Evolutionary conservation across 1,139 yeast genomes (phyloP).

Genomic region (Yamadazyma sp.): DNA sequence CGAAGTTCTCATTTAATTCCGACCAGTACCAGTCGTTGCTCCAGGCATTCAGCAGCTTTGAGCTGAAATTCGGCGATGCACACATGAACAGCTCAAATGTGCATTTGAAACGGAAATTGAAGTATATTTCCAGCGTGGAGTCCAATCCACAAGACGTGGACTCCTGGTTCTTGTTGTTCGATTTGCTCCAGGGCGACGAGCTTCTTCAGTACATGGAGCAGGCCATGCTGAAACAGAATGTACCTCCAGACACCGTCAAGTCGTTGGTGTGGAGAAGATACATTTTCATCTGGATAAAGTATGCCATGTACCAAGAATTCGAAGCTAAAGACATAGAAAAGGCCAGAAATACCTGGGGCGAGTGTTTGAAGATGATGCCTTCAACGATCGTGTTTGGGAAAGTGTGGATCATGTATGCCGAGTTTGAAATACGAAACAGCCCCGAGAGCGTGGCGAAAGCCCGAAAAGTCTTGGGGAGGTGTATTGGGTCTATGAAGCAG

Average conservation of each 20-base stretch:
- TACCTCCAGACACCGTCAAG: conserved; percentile 32
- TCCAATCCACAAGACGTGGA: conserved; percentile 62
- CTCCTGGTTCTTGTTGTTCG: conserved; percentile 76
- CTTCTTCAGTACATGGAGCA: conserved; percentile 42
- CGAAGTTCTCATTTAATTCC: conserved; percentile 35
- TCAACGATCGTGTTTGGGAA: conserved; percentile 69
- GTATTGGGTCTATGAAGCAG: conserved; percentile 54
- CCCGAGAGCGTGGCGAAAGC: conserved; percentile 45
- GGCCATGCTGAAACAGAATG: conserved; percentile 32
- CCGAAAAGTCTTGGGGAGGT: conserved; percentile 69
- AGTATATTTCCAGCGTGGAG: conserved; percentile 51
- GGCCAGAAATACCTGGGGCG: conserved; percentile 54
- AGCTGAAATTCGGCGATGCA: conserved; percentile 61
- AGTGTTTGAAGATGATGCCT: conserved; percentile 53
- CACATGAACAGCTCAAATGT: conserved; percentile 55
- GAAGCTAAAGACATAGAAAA: conserved; percentile 38
- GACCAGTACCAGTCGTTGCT: conserved; percentile 41
- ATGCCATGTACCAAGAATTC: conserved; percentile 65
- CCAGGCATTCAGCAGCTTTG: conserved; percentile 56
- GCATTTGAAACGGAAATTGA: conserved; percentile 50
- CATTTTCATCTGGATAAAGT: conserved; percentile 68
- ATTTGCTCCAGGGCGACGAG: conserved; percentile 33
- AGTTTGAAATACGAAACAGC: conserved; percentile 69
- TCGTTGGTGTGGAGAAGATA: conserved; percentile 68
- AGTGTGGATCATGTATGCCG: conserved; percentile 69